Base-by-base conservation (phyloP, 305 asterid genomes). In the Fraxinus sp. region DNA sequence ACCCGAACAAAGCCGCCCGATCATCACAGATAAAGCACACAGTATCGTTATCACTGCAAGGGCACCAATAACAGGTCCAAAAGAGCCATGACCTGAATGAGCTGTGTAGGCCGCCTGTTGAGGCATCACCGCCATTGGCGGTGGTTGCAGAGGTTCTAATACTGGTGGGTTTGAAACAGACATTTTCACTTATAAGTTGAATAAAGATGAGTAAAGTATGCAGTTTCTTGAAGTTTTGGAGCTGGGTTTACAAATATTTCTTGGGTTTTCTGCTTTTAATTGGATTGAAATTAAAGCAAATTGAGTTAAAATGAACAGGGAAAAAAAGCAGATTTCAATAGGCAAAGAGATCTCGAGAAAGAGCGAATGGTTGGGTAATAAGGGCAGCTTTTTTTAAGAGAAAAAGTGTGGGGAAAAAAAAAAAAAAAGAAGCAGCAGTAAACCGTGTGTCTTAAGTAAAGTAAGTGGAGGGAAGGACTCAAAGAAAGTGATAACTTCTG, bases 1-100 rank as follows among this genome's bases (percentile, higher is more conserved):
- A 33, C 97, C 98, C 39, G 97, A 89, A 83, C 97, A 93, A 6
- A 93, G 88, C 62, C 98, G 87, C 16, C 98, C 98, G 24, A 95
- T 85, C 96, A 92, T 86, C 14, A 93, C 92, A 6, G 98, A 96
- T 0, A 92, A 32, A 3, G 91, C 95, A 24, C 93, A 92, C 59
- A 95, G 87, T 3, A 95, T 83, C 0, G 90, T 82, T 66, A 95
- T 90, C 36, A 93, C 91, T 3, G 97, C 97, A 7, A 95, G 92
- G 16, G 93, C 97, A 46, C 88, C 98, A 66, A 95, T 91, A 0
- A 93, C 96, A 36, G 97, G 90, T 3, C 97, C 98, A 2, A 92
- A 92, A 1, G 99, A 92, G 62, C 95, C 98, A 89, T 88, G 94
- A 49, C 86, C 92, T 86, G 97, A 57, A 72, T 87, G 92, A 55